Percentiles rank a stretch among this genome's conserved stretches.
Evolutionary conservation across 345 rosid genomes (phyloP).

Genomic region (Hypericum androsaemum): DNA sequence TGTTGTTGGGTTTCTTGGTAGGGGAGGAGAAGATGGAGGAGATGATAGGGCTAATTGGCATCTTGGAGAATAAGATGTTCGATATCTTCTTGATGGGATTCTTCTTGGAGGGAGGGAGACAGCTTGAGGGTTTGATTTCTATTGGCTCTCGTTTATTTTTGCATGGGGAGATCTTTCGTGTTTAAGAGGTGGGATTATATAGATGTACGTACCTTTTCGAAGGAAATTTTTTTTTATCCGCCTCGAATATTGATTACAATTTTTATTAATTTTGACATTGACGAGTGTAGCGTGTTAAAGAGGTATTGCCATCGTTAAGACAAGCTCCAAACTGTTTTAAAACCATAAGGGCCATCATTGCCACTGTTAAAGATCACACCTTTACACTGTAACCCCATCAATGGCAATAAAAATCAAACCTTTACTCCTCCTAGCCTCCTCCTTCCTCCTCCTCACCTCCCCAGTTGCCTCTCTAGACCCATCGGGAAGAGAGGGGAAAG

Average conservation of each 20-base stretch:
- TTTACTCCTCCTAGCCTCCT: background rate
- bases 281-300: no score
- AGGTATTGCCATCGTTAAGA: no score
- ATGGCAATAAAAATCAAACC: slow-evolving; percentile 12
- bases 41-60: slow-evolving; percentile 15
- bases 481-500: background rate
- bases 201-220: no score
- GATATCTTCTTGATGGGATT: background rate
- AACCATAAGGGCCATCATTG: no score
- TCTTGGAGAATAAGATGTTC: background rate
- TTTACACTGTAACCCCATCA: background rate
- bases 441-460: slow-evolving; percentile 7
- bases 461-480: background rate
- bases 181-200: no score
- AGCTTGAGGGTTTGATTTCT: no score
- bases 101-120: background rate
- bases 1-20: slow-evolving; percentile 30
- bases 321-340: no score
- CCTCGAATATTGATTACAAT: no score
- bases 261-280: no score
- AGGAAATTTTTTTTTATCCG: no score
- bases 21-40: slow-evolving; percentile 31
- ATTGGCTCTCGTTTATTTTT: no score
- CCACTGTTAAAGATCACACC: background rate
- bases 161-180: no score